phyloP scores from a whole-genome alignment of 2,329 filamentous ascomycete genomes.

The Trichoderma sp. region DNA sequence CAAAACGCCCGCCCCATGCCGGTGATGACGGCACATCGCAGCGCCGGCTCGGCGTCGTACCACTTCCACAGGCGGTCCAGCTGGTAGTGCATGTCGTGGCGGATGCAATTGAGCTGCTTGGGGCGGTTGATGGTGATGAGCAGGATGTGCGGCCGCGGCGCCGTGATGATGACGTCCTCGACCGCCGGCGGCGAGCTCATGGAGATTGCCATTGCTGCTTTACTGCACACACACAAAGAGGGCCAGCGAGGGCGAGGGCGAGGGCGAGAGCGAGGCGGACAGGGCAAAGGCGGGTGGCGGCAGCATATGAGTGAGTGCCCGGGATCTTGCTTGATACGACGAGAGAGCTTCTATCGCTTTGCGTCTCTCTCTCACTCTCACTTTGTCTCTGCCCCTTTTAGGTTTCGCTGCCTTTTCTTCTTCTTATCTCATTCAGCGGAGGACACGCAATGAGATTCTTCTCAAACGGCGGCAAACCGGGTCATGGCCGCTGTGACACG shows the following conservation, averaged over 20 bases:
- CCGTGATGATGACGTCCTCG: constrained; percentile 43
- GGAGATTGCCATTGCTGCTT: constrained; percentile 24
- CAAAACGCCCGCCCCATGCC: constrained; percentile 63
- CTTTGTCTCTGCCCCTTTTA: neutral
- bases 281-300: neutral
- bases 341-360: neutral
- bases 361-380: neutral
- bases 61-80: constrained; percentile 52
- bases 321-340: neutral
- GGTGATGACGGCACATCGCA: constrained; percentile 61
- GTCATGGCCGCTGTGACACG: neutral
- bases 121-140: constrained; percentile 60
- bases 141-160: constrained; percentile 53
- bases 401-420: neutral
- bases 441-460: neutral
- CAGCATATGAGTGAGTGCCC: neutral
- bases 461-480: neutral
- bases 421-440: neutral
- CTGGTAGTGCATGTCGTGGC: constrained; percentile 45
- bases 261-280: neutral
- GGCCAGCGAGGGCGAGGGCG: no score
- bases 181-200: constrained; percentile 40
- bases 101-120: constrained; percentile 56
- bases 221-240: no score
- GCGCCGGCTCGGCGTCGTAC: constrained; percentile 58